These are phyloP conservation scores for Smittium culicis DNA, from an alignment of 371 early-diverging fungal genomes.

Conservation along the genomic window DNA sequence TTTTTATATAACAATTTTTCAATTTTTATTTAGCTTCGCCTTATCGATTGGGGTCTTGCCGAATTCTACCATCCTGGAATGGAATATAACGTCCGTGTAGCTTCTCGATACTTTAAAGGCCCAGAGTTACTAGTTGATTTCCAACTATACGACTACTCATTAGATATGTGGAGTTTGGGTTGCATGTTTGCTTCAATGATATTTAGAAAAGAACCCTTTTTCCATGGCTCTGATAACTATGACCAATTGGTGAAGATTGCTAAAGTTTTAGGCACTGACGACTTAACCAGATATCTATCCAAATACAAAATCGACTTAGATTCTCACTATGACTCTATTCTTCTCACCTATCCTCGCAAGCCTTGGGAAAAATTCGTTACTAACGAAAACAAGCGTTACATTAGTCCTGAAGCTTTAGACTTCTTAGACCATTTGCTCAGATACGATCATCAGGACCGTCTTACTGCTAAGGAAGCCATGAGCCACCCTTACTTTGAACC, in stretches of 20 bases:
- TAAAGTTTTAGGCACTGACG: slow-evolving; percentile 88
- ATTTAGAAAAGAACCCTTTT: slow-evolving; percentile 97
- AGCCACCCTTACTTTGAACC: slow-evolving; percentile 78
- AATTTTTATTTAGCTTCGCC: slow-evolving; percentile 33
- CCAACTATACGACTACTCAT: slow-evolving; percentile 95
- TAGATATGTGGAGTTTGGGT: slow-evolving; percentile 99
- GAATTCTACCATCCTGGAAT: slow-evolving; percentile 98
- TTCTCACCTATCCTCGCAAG: slow-evolving; percentile 78
- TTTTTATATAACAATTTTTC: slow-evolving; percentile 1
- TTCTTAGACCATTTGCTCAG: slow-evolving; percentile 85
- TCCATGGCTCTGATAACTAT: slow-evolving; percentile 96
- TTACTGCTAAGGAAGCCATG: slow-evolving; percentile 94
- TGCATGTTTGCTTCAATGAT: slow-evolving; percentile 99
- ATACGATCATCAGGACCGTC: slow-evolving; percentile 96
- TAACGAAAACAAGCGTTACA: slow-evolving; percentile 76
- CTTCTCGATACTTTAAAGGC: slow-evolving; percentile 97
- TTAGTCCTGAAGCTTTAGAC: slow-evolving; percentile 81
- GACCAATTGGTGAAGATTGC: slow-evolving; percentile 98
- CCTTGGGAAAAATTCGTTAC: slow-evolving; percentile 87
- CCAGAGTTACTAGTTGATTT: slow-evolving; percentile 98
- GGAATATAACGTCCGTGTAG: slow-evolving; percentile 97
- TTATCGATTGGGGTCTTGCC: slow-evolving; percentile 99
- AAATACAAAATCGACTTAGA: slow-evolving; percentile 91
- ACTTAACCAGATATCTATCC: slow-evolving; percentile 74
- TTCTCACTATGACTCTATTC: slow-evolving; percentile 66